These are phyloP conservation scores for Geopyxis carbonaria DNA, from an alignment of 495 filamentous ascomycete species.

Conservation along the genomic window DNA sequence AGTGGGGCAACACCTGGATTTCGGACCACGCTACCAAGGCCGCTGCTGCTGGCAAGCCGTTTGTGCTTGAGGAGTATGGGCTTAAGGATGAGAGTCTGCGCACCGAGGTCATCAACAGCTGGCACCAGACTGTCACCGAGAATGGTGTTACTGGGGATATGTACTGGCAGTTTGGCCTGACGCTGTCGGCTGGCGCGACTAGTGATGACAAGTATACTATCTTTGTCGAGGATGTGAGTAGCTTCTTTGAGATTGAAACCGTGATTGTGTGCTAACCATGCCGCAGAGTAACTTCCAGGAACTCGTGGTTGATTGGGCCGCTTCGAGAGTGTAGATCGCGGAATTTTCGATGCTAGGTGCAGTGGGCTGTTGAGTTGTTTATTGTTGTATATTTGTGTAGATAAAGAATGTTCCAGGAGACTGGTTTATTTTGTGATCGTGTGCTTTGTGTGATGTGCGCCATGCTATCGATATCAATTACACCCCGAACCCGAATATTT, in stretches of 20 bases:
- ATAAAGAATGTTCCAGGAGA: no score
- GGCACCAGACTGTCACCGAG: slow-evolving; percentile 8
- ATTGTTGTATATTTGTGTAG: no score
- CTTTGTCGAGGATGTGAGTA: not conserved
- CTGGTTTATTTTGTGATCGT: no score
- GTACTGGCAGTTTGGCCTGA: slow-evolving; percentile 16
- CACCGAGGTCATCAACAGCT: slow-evolving; percentile 6
- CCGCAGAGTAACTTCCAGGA: slow-evolving; percentile 9
- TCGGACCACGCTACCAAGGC: slow-evolving; percentile 31
- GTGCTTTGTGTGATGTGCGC: no score
- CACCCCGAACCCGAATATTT: no score
- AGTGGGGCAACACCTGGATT: slow-evolving; percentile 34
- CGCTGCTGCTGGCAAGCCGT: slow-evolving; percentile 31
- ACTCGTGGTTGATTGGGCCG: slow-evolving; percentile 10
- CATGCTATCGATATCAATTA: no score
- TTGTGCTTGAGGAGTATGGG: slow-evolving; percentile 39
- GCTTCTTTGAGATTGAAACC: slow-evolving; percentile 2
- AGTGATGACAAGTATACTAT: slow-evolving; percentile 7
- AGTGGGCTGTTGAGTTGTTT: no score
- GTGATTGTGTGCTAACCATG: slow-evolving; percentile 12
- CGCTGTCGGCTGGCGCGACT: slow-evolving; percentile 5
- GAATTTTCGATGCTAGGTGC: no score
- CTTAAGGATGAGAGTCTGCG: slow-evolving; percentile 15
- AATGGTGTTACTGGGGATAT: not conserved
- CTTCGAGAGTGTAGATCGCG: no score